Evolutionary conservation across 2,329 filamentous ascomycete genomes (phyloP).

Genomic region (Penicillium sp.): DNA sequence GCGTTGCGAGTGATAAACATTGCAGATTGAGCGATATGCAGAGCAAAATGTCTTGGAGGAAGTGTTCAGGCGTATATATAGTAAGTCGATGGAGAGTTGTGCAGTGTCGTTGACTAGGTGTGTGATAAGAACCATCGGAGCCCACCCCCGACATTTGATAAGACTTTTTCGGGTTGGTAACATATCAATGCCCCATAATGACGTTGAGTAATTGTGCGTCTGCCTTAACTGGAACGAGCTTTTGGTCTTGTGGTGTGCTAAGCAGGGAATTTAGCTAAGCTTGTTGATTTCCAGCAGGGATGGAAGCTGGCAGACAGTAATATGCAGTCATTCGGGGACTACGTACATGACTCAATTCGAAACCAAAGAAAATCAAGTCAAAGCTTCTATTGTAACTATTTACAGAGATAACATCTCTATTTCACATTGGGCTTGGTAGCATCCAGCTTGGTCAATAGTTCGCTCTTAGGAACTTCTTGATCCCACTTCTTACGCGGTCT

Average conservation of each 20-base stretch:
- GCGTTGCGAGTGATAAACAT: neutral
- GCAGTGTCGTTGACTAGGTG: neutral
- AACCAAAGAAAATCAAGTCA: neutral
- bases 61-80: neutral
- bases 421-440: slow-evolving; percentile 13
- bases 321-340: neutral
- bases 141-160: neutral
- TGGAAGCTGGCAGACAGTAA: too few species aligned
- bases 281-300: too few species aligned
- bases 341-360: neutral
- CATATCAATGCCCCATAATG: too few species aligned
- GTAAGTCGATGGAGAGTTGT: neutral
- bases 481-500: slow-evolving; percentile 57
- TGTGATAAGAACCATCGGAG: neutral
- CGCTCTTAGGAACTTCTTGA: slow-evolving; percentile 29
- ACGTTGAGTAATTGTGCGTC: too few species aligned
- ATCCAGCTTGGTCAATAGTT: slow-evolving; percentile 26
- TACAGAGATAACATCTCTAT: slow-evolving; percentile 1
- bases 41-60: neutral
- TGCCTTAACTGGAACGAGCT: too few species aligned
- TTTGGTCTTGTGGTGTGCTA: too few species aligned
- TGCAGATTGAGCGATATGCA: neutral
- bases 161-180: too few species aligned
- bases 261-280: too few species aligned
- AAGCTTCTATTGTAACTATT: neutral